phyloP scores from a whole-genome alignment of 148 eudicot genomes.

The Gaultheria prostrata region DNA sequence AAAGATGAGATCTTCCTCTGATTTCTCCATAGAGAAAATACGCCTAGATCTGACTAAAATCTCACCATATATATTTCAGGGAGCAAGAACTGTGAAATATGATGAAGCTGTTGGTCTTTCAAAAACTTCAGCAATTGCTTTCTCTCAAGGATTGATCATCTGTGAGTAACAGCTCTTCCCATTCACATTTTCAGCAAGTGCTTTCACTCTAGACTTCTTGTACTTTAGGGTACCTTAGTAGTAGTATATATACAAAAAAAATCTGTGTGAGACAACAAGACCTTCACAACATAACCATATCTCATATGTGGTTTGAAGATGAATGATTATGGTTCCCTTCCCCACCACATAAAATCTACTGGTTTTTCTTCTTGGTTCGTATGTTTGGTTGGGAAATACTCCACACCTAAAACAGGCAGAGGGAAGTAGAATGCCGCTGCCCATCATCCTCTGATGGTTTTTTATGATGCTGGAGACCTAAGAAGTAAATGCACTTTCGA shows the following conservation, averaged over 20 bases:
- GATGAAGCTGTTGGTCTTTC: conserved; percentile 2
- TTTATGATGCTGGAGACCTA: neutral
- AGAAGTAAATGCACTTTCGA: neutral
- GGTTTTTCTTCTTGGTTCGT: neutral
- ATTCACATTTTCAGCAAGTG: neutral
- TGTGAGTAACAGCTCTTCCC: neutral
- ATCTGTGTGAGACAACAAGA: neutral
- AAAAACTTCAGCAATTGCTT: neutral
- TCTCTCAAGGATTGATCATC: neutral
- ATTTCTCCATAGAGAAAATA: neutral
- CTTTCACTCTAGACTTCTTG: neutral
- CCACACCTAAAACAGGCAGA: neutral
- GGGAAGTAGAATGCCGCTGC: neutral
- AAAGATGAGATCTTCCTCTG: neutral
- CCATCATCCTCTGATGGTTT: neutral
- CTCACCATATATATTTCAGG: neutral
- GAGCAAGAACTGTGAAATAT: neutral
- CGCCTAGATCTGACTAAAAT: neutral
- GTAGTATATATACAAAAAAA: neutral
- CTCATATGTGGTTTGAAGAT: neutral
- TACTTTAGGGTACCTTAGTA: neutral
- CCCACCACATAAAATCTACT: neutral
- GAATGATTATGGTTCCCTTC: neutral
- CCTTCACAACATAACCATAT: neutral
- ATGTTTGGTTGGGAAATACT: neutral